Conservation (phyloP, 352 stramenopile genomes). For the Phytophthora meadii region DNA sequence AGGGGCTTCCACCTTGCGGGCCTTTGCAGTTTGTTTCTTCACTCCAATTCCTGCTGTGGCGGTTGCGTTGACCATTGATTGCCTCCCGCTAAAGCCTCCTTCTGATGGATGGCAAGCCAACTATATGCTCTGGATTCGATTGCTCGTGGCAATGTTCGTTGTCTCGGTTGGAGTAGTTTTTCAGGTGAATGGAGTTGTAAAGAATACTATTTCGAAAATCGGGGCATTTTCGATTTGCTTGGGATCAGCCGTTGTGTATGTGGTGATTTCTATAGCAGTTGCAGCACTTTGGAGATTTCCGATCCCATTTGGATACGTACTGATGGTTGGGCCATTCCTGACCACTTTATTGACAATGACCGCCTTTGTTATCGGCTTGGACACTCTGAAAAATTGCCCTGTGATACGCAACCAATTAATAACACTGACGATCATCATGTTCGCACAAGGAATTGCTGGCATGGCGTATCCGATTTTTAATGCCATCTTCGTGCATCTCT, state of each 20-base stretch:
- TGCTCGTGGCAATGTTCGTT: neutral
- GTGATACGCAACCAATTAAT: conserved; percentile 4
- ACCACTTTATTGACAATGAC: neutral
- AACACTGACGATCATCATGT: neutral
- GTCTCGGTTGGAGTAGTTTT: neutral
- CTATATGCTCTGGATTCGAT: neutral
- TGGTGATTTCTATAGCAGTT: neutral
- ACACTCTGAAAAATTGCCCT: neutral
- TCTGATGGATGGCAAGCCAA: neutral
- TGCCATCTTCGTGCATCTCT: neutral
- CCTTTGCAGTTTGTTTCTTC: neutral
- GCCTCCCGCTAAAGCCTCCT: neutral
- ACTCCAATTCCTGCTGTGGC: neutral
- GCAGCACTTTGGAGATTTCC: neutral
- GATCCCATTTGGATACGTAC: neutral
- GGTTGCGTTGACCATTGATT: neutral
- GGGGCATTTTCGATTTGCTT: neutral
- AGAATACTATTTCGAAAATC: neutral
- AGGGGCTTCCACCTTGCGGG: neutral
- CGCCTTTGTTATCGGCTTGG: neutral
- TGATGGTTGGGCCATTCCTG: neutral
- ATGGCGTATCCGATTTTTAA: neutral
- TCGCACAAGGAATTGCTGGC: neutral
- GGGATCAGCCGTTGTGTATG: neutral
- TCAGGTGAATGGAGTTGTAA: neutral